Percentiles rank a stretch among this genome's conserved stretches.
Conservation (phyloP, 129 eudicot genomes). For the Flaveria bidentis region DNA sequence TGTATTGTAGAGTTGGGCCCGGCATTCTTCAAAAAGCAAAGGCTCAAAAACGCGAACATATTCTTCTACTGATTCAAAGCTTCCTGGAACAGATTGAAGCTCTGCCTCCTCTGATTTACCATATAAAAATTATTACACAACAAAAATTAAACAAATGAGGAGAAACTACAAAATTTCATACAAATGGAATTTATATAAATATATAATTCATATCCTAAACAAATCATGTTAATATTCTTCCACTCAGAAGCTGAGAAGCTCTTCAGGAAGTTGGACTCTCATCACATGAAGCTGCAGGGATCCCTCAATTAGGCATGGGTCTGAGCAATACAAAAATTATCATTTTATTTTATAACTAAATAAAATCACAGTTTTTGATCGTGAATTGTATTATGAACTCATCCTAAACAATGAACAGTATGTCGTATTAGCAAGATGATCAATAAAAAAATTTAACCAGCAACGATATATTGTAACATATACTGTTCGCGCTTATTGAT, state of each 20-base stretch:
- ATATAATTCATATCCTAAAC: constrained; percentile 9
- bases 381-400: constrained; percentile 23
- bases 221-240: constrained; percentile 20
- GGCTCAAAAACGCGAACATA: constrained; percentile 91
- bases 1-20: constrained; percentile 94
- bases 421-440: background rate
- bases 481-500: constrained; percentile 5
- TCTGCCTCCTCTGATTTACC: constrained; percentile 79
- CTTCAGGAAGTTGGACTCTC: constrained; percentile 36
- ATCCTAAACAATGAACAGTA: constrained; percentile 22
- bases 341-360: constrained; percentile 36
- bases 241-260: constrained; percentile 34
- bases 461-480: background rate
- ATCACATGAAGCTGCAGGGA: constrained; percentile 51
- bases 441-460: background rate
- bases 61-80: constrained; percentile 93
- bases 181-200: constrained; percentile 8
- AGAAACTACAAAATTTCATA: constrained; percentile 12
- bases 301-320: constrained; percentile 49
- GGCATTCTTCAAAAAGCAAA: constrained; percentile 94
- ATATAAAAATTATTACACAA: constrained; percentile 20
- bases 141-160: background rate
- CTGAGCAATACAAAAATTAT: constrained; percentile 53
- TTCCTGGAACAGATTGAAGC: constrained; percentile 87
- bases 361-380: constrained; percentile 21